Evolutionary conservation across 306 rosid genomes (phyloP).

Genomic region (Mimosa pudica): DNA sequence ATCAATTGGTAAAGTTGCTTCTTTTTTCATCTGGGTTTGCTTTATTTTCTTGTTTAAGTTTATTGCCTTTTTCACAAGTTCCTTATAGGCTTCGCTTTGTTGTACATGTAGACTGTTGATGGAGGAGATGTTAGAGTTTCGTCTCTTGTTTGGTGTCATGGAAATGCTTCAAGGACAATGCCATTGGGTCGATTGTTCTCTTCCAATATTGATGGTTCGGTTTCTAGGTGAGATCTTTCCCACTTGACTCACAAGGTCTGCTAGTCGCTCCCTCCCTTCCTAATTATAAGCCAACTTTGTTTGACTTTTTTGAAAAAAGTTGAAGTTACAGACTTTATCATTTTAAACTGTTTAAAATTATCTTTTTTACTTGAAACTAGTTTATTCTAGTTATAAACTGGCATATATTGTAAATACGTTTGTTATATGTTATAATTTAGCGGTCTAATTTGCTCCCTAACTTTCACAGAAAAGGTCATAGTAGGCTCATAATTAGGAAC

Average conservation of each 20-base stretch:
- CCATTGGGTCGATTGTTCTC: conserved; percentile 78
- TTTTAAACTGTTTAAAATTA: too few relatives aligned
- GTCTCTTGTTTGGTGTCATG: conserved; percentile 82
- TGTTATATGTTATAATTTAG: too few relatives aligned
- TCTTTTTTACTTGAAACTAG: not conserved
- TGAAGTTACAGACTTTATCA: too few relatives aligned
- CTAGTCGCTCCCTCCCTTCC: not conserved
- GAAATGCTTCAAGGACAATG: conserved; percentile 46
- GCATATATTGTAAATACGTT: too few relatives aligned
- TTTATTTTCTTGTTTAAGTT: not conserved
- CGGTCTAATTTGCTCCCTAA: too few relatives aligned
- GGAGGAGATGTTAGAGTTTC: conserved; percentile 69
- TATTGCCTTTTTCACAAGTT: not conserved
- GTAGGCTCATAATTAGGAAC: too few relatives aligned
- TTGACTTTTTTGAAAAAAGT: not conserved
- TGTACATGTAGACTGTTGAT: conserved; percentile 61
- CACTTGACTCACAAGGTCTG: conserved; percentile 76
- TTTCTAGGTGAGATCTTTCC: conserved; percentile 83
- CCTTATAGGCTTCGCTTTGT: not conserved
- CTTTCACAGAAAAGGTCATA: too few relatives aligned
- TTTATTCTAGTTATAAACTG: too few relatives aligned
- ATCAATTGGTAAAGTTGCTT: conserved; percentile 66
- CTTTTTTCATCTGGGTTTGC: not conserved
- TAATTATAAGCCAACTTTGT: not conserved
- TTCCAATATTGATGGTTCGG: conserved; percentile 76